Evolutionary conservation across 495 filamentous ascomycete species (phyloP).

Genomic region (Neurospora hispaniola): DNA sequence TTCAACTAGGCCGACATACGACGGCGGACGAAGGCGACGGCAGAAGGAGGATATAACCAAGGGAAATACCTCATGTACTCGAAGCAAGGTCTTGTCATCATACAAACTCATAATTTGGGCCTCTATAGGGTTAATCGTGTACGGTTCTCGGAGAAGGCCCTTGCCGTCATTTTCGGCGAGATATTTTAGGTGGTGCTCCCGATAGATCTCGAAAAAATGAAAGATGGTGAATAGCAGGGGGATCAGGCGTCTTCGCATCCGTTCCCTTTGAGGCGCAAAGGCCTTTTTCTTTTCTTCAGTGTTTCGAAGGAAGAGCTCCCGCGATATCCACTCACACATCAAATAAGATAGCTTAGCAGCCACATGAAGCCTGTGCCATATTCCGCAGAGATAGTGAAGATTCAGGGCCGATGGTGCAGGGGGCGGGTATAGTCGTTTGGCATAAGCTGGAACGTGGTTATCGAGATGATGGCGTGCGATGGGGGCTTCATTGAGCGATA

Average conservation of each 20-base stretch:
- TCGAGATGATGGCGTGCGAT: conserved; percentile 47
- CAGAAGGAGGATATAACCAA: conserved; percentile 46
- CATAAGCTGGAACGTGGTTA: conserved; percentile 41
- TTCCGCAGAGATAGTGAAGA: conserved; percentile 45
- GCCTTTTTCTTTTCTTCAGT: conserved; percentile 37
- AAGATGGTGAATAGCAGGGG: conserved; percentile 46
- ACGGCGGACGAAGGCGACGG: conserved; percentile 42
- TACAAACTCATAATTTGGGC: conserved; percentile 45
- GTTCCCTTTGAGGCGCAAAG: conserved; percentile 42
- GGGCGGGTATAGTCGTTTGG: conserved; percentile 40
- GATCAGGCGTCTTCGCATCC: conserved; percentile 46
- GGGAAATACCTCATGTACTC: conserved; percentile 45
- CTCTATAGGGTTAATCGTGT: conserved; percentile 44
- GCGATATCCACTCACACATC: conserved; percentile 46
- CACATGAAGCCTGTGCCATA: conserved; percentile 49
- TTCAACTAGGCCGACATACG: conserved; percentile 45
- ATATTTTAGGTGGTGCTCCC: conserved; percentile 42
- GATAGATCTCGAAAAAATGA: conserved; percentile 50
- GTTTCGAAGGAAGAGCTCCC: conserved; percentile 43
- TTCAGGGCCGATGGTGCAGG: conserved; percentile 32
- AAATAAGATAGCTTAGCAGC: conserved; percentile 42
- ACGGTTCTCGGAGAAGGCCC: conserved; percentile 27
- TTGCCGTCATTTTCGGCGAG: conserved; percentile 32
- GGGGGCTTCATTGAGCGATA: conserved; percentile 44
- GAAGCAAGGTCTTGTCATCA: conserved; percentile 43